Evolutionary conservation across 1,284 basidiomycete species (phyloP).

Genomic region (Athelia psychrophila): DNA sequence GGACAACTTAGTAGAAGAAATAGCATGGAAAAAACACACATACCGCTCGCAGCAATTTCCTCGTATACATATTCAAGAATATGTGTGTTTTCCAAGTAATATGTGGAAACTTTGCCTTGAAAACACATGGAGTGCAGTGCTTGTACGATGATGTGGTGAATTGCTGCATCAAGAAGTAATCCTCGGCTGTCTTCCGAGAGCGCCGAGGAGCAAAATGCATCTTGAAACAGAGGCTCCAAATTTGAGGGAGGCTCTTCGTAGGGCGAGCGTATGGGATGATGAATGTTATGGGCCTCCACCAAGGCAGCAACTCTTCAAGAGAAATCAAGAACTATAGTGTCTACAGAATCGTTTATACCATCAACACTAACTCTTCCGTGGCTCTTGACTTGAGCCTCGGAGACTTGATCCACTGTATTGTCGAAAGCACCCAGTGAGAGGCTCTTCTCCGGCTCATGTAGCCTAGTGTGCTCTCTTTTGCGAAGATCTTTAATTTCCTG

Average conservation of each 20-base stretch:
- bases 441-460: no score
- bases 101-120: not conserved
- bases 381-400: not conserved
- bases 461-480: no score
- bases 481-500: no score
- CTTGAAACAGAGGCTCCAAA: no score
- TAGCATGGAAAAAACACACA: not conserved
- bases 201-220: no score
- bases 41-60: not conserved
- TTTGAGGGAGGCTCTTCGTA: no score
- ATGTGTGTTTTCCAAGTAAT: not conserved
- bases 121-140: not conserved
- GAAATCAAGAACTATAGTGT: not conserved
- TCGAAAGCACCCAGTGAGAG: not conserved
- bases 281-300: not conserved
- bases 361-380: not conserved
- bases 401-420: not conserved
- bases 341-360: not conserved
- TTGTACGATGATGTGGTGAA: not conserved
- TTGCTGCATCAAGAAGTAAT: not conserved
- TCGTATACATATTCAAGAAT: not conserved
- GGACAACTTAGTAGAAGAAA: not conserved
- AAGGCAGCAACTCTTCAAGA: not conserved
- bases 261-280: no score
- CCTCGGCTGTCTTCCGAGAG: not conserved